A percentile compares a stretch with the other conserved stretches of the same genome.
Conservation (phyloP, 148 eudicot genomes). For the Nyssa sinensis region DNA sequence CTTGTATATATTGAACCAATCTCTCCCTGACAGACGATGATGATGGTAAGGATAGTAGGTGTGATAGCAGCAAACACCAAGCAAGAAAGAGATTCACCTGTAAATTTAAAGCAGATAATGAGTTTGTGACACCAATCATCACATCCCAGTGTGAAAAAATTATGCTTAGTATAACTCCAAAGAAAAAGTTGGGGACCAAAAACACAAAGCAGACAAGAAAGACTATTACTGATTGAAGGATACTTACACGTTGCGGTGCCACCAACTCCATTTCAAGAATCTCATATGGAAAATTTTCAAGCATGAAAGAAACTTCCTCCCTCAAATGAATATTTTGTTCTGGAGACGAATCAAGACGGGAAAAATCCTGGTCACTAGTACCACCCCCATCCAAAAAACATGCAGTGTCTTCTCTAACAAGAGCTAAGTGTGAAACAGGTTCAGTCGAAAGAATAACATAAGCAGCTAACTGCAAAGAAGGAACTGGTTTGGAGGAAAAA, state of each 20-base stretch:
- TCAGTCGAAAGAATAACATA: constrained; percentile 77
- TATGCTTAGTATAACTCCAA: not conserved
- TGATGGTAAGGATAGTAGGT: constrained; percentile 58
- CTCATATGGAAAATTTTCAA: constrained; percentile 55
- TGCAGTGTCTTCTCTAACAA: constrained; percentile 34
- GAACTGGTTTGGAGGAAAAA: constrained; percentile 66
- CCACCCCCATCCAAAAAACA: constrained; percentile 31
- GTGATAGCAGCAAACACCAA: constrained; percentile 79
- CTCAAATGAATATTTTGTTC: constrained; percentile 52
- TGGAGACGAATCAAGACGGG: constrained; percentile 40
- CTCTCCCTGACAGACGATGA: constrained; percentile 74
- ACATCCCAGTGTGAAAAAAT: not conserved
- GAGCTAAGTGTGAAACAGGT: constrained; percentile 47
- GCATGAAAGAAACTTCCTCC: constrained; percentile 61
- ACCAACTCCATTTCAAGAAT: constrained; percentile 57
- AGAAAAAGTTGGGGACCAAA: not conserved
- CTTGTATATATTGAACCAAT: constrained; percentile 79
- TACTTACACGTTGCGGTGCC: constrained; percentile 68
- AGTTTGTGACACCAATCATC: constrained; percentile 10
- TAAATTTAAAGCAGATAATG: constrained; percentile 21
- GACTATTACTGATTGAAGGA: constrained; percentile 7
- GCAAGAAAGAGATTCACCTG: constrained; percentile 87
- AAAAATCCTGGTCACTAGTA: constrained; percentile 32
- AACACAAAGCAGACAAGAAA: not conserved
- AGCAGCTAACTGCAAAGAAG: constrained; percentile 70